phyloP scores from a whole-genome alignment of 2,329 filamentous ascomycete genomes.

The Fusarium succisae region DNA sequence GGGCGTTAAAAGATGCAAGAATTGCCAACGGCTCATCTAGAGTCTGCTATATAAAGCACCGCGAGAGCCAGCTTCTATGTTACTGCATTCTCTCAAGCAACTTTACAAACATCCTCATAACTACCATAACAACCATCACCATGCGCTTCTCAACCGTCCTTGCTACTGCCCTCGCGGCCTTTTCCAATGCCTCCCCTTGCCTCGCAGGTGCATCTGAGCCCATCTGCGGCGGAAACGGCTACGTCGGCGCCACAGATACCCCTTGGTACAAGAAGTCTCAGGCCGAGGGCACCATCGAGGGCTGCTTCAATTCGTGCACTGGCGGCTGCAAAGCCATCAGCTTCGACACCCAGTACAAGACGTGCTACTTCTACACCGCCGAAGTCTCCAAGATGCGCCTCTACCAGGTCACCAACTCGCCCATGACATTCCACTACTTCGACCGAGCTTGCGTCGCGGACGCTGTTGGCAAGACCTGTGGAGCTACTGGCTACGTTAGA shows the following conservation, averaged over 20 bases:
- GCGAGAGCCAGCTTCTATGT: neutral
- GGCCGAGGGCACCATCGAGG: neutral
- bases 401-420: neutral
- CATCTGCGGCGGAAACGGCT: neutral
- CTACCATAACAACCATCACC: neutral
- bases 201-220: neutral
- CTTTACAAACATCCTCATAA: accelerated
- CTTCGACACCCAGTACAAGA: neutral
- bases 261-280: neutral
- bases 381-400: neutral
- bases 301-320: neutral
- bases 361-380: neutral
- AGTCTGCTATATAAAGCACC: neutral
- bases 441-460: neutral
- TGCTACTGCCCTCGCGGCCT: neutral
- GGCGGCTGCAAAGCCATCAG: neutral
- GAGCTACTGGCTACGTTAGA: neutral
- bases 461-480: neutral
- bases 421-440: neutral
- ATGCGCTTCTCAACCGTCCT: neutral
- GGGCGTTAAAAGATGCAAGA: neutral
- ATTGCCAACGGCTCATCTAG: accelerated
- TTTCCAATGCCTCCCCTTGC: neutral
- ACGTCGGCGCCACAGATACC: neutral
- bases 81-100: neutral